Percentiles rank a stretch among this genome's conserved stretches.
phyloP scores from a whole-genome alignment of 202 grass and related monocot species.

The Elaeis oleifera region DNA sequence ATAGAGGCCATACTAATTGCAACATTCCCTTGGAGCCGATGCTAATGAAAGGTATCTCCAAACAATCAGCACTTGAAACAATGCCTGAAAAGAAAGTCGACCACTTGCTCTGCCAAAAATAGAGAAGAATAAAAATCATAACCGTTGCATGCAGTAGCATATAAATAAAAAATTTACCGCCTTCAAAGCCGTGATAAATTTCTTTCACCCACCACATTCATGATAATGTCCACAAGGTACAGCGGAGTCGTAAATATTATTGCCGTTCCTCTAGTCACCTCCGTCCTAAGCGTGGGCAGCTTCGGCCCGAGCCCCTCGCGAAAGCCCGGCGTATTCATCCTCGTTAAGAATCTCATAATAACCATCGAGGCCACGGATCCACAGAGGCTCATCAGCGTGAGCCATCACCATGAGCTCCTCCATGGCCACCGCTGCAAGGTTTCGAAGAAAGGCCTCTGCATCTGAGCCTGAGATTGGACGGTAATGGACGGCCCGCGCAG shows the following conservation, averaged over 20 bases:
- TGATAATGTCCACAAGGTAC: slow-evolving; percentile 30
- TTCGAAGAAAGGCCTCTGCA: not conserved
- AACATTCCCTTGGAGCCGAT: slow-evolving; percentile 31
- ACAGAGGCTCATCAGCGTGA: slow-evolving; percentile 25
- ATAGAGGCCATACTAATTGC: slow-evolving; percentile 37
- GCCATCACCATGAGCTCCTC: slow-evolving; percentile 29
- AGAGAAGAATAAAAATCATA: not conserved
- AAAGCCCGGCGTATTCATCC: slow-evolving; percentile 27
- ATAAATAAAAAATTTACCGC: not conserved
- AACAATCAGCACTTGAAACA: slow-evolving; percentile 25
- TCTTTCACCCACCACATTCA: slow-evolving; percentile 41
- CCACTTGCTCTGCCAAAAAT: slow-evolving; percentile 36
- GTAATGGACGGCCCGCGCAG: not conserved
- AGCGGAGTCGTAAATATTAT: slow-evolving; percentile 28
- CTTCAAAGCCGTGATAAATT: not conserved
- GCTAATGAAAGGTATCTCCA: slow-evolving; percentile 8
- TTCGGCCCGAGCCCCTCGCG: slow-evolving; percentile 1
- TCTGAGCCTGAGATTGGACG: not conserved
- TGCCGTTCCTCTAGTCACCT: slow-evolving; percentile 41
- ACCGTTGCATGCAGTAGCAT: no score
- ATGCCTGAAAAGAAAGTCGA: slow-evolving; percentile 34
- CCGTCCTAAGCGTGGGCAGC: slow-evolving; percentile 8
- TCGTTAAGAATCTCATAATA: slow-evolving; percentile 31
- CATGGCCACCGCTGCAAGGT: slow-evolving; percentile 24
- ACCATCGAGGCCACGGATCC: slow-evolving; percentile 26